phyloP scores from a whole-genome alignment of 345 rosid species.

The Raphanus raphanistrum region DNA sequence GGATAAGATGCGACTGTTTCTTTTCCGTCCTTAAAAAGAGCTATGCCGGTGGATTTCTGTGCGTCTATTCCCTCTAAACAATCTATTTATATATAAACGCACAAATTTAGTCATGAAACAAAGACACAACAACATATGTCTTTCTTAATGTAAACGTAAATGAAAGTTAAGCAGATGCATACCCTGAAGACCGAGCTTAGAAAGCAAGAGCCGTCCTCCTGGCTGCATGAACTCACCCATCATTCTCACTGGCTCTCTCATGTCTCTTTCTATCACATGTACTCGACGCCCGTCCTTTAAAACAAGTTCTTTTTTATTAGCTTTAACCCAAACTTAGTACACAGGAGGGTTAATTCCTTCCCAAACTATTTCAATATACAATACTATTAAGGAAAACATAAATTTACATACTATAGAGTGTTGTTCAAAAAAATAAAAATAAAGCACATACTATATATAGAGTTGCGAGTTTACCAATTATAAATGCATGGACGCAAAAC shows the following conservation, averaged over 20 bases:
- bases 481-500: neutral
- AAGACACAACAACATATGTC: neutral
- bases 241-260: conserved; percentile 59
- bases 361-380: neutral
- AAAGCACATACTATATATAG: too few species aligned
- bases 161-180: neutral
- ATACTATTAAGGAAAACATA: neutral
- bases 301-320: neutral
- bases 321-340: neutral
- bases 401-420: too few species aligned
- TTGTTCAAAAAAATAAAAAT: too few species aligned
- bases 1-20: conserved; percentile 16
- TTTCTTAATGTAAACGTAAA: neutral
- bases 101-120: neutral
- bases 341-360: conserved; percentile 39
- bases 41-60: conserved; percentile 21
- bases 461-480: neutral
- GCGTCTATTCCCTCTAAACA: conserved; percentile 40
- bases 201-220: conserved; percentile 60
- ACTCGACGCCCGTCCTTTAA: conserved; percentile 63
- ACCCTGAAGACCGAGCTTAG: conserved; percentile 66
- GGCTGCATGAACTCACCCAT: conserved; percentile 74
- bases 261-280: conserved; percentile 64
- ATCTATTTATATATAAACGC: conserved; percentile 22
- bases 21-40: conserved; percentile 34